A percentile compares a stretch with the other conserved stretches of the same genome.
Conservation (phyloP, 2,329 filamentous ascomycete species). For the Cytospora piceae region DNA sequence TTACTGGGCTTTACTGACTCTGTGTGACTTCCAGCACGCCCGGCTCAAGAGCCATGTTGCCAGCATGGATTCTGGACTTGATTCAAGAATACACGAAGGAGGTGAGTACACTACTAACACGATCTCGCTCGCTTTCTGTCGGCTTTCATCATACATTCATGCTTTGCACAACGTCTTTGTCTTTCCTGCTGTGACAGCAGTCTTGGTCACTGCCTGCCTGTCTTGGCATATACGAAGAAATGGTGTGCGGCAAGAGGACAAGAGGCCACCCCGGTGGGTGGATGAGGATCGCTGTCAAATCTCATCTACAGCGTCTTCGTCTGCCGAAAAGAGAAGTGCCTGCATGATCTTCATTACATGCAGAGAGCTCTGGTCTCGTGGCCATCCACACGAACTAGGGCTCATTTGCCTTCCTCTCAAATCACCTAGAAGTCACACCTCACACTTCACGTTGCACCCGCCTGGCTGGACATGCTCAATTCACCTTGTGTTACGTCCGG, state of each 20-base stretch:
- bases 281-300: slow-evolving; percentile 29
- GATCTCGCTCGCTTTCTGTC: slow-evolving; percentile 37
- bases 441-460: slow-evolving; percentile 19
- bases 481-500: slow-evolving; percentile 25
- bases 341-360: slow-evolving; percentile 44
- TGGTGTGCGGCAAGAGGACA: slow-evolving; percentile 18
- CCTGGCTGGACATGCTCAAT: slow-evolving; percentile 25
- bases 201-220: slow-evolving; percentile 5
- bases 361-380: slow-evolving; percentile 38
- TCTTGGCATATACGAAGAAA: slow-evolving; percentile 25
- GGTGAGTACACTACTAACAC: slow-evolving; percentile 60
- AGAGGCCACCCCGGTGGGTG: slow-evolving; percentile 18
- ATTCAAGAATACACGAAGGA: slow-evolving; percentile 91
- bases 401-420: not conserved
- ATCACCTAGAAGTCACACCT: slow-evolving; percentile 11
- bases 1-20: slow-evolving; percentile 43
- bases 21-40: slow-evolving; percentile 66
- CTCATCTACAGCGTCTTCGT: slow-evolving; percentile 30
- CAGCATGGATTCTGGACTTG: slow-evolving; percentile 85
- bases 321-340: slow-evolving; percentile 34
- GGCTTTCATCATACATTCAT: slow-evolving; percentile 32
- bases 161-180: slow-evolving; percentile 23
- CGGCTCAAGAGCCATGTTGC: slow-evolving; percentile 88
- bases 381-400: slow-evolving; percentile 21
- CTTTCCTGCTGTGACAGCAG: slow-evolving; percentile 14